Evolutionary conservation across 768 basidiomycete genomes (phyloP), one percentile per base, ranked within the genome.

Genomic region (Hysterangium stoloniferum): DNA sequence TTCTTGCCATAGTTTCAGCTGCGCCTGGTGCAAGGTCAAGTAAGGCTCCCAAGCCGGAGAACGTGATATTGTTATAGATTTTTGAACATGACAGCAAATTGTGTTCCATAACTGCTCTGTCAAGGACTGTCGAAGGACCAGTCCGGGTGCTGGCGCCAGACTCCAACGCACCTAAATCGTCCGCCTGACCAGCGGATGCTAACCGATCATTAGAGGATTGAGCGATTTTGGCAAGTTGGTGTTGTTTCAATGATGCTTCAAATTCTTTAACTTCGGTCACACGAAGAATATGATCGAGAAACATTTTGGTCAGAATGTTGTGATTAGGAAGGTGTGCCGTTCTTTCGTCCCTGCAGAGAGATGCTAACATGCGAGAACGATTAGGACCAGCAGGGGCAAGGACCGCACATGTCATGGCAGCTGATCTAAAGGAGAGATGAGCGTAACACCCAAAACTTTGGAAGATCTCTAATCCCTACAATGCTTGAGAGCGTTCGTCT

Each of bases 41-140:
- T 13, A 98, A 71, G 1, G 86, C 80, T 19, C 96, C 96, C 8
- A 98, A 68, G n/a, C 95, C 96, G 24, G 78, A 72, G 68, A 98
- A 98, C 24, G 91, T 89, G 69, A 99, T 96, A 60, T 97, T 98
- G 64, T 90, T 92, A 65, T 98, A 99, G 45, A 98, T 92, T 60
- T 93, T 90, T 3, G 93, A 95, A 65, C 92, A 93, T 4, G 94
- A 92, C 54, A 97, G 79, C 8, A 99, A 75, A 65, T 99, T 99
- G 68, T 99, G 96, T 64, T 99, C 96, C 85, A 98, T 90, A 40
- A 99, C 93, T 5, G 96, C 96, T 40, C 94, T 80, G 64, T 98
- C 96, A 36, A 99, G 76, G 17, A 99, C 94, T 8, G 94, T 98
- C 5, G 90, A 84, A 3, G 96, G 95, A 1, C 93, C 95, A 35